Evolutionary conservation across 176 grass and related monocot genomes (phyloP), one percentile per base, ranked within the genome.

Genomic region (Triticum turgidum): DNA sequence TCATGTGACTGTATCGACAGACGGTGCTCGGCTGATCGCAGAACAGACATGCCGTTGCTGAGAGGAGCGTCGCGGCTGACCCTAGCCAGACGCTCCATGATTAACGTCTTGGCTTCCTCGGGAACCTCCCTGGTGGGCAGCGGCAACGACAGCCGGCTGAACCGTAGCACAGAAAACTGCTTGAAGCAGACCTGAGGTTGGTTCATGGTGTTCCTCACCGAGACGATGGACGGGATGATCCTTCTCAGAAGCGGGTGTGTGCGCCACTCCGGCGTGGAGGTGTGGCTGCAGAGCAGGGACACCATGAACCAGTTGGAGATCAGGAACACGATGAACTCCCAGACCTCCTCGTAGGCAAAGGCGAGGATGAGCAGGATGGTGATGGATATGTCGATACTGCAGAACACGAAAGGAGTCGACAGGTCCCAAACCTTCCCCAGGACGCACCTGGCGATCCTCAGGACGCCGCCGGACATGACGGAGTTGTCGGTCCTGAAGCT

Each of bases 261-360:
- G 20, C 77, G 12, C 9, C 21, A 22, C 20, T 58, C 21, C 5
- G 1, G 29, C 9, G 1, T 3, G 29, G 63, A 11, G 65, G 17
- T 5, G 29, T 83, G 54, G 45, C 11, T 22, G 44, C 64, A 58
- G 27, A 71, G 17, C 18, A 83, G 80, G 0, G 41, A 71, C 27
- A 83, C 80, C 65, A 69, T 34, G 65, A 83, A 5, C 80, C 80
- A 83, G 45, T 83, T 69, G 80, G 80, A 83, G 64, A 83, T 10
- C 1, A 83, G 17, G 80, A 69, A 71, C 15, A 71, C 29, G 27
- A 71, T 0, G 29, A 58, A 13, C 27, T 83, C 80, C 44, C 29
- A 68, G 21, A 72, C 11, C 44, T 83, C 66, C 80, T 70, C 66
- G 11, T 56, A 83, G 27, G 22, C 2, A 20, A 58, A n/a, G 37